Conservation (phyloP, 139 green algal genomes). For the Eudorina sp. region DNA sequence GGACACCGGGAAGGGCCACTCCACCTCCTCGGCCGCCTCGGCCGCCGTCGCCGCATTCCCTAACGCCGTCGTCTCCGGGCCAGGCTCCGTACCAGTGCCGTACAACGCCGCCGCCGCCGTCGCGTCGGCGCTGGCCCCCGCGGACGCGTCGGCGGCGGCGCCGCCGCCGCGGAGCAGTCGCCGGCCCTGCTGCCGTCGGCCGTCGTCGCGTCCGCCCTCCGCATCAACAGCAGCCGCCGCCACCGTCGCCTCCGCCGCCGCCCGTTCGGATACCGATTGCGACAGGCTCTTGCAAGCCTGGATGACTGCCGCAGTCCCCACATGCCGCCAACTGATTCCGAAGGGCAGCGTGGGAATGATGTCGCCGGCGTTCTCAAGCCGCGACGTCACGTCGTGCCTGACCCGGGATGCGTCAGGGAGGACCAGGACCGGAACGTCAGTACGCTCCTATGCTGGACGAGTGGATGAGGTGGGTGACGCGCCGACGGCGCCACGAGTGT, state of each 20-base stretch:
- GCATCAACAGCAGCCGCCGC: background rate
- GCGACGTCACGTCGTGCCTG: constrained; percentile 12
- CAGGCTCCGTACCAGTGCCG: background rate
- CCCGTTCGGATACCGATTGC: background rate
- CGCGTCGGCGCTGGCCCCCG: background rate
- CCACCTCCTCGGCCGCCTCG: background rate
- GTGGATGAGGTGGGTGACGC: background rate
- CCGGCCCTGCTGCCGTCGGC: background rate
- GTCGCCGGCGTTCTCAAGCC: constrained; percentile 47
- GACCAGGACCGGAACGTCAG: background rate
- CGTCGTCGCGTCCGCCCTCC: background rate
- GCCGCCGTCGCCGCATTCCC: background rate
- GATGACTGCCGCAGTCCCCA: background rate
- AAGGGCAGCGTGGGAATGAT: constrained; percentile 36
- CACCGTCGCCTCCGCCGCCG: background rate
- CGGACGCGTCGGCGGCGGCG: no score
- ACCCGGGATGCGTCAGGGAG: background rate
- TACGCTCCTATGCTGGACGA: background rate
- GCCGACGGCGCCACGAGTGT: background rate
- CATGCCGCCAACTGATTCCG: constrained; percentile 26
- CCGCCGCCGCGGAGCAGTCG: background rate
- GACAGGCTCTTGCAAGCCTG: background rate
- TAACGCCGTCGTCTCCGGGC: no score
- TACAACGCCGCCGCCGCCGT: background rate
- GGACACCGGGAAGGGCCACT: constrained; percentile 5